phyloP scores from a whole-genome alignment of 192 early-diverging fungal species.

The Fimicolochytrium jonesii region DNA sequence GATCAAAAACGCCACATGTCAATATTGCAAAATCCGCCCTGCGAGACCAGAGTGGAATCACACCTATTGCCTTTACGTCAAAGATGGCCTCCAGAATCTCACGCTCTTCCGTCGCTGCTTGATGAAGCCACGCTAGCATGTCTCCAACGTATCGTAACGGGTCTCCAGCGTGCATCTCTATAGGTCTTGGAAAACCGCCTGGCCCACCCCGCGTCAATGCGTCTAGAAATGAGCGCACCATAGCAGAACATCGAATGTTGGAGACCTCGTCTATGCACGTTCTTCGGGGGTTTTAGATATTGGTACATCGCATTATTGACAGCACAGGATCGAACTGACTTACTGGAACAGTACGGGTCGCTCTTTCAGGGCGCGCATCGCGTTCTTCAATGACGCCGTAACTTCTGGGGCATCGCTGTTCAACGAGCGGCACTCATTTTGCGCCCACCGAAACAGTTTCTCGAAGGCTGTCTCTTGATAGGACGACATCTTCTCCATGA shows the following conservation, averaged over 20 bases:
- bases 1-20: neutral
- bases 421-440: conserved; percentile 61
- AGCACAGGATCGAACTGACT: conserved; percentile 1
- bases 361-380: conserved; percentile 61
- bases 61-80: conserved; percentile 34
- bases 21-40: neutral
- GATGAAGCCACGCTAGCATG: conserved; percentile 97
- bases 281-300: no score
- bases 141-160: conserved; percentile 89
- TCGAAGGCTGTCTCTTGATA: conserved; percentile 74
- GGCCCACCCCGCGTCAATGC: conserved; percentile 74
- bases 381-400: conserved; percentile 54
- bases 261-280: conserved; percentile 70
- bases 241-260: conserved; percentile 59
- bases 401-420: conserved; percentile 68
- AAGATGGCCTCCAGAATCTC: conserved; percentile 83
- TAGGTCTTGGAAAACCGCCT: conserved; percentile 74
- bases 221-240: conserved; percentile 66
- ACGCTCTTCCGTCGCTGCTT: conserved; percentile 78
- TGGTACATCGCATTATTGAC: no score
- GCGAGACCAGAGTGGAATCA: neutral
- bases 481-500: conserved; percentile 67
- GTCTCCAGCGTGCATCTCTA: conserved; percentile 91
- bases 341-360: conserved; percentile 74
- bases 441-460: conserved; percentile 72